Evolutionary conservation across 2,329 filamentous ascomycete species (phyloP), one percentile per base, ranked within the genome.

Genomic region (Sclerotinia spermophila): DNA sequence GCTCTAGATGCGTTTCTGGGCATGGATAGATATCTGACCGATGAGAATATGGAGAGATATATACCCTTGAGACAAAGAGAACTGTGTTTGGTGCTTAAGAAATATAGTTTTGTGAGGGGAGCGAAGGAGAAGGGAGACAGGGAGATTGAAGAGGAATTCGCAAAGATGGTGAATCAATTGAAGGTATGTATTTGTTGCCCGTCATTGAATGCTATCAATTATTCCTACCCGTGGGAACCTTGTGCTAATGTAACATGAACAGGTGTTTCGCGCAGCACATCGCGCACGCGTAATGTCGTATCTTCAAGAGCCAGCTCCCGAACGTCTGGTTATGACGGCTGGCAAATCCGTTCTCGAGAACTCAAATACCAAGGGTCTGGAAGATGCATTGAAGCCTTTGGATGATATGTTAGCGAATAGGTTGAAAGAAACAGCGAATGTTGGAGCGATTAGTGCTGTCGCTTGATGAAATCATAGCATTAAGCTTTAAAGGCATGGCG

Each of bases 241-340:
- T 13, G 30, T 51, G 45, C 62, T 66, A 24, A 66, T 27, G 8
- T 53, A 21, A 33, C 30, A 30, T 24, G n/a, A 19, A n/a, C n/a
- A 69, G 67, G 45, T 69, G 24, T 69, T 69, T 27, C 42, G 67
- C 10, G 27, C 58, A 6, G 67, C 67, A 3, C 67, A 69, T 51
- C 67, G 67, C 19, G 67, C 67, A n/a, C 56, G 58, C 21, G 67
- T 64, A 38, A 69, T 69, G 67, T 64, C 67, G 15, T 69, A 69
- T 62, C 35, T 69, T 7, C 33, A 69, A 53, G 58, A 64, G n/a
- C 58, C 67, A 3, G 67, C 67, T 4, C 67, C 67, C 1, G 67
- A 69, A 27, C 42, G 67, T n/a, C 51, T 69, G 4, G 19, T 64
- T 4, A 69, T 69, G 67, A 69, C 67, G 11, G 67, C 67, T 27